phyloP scores from a whole-genome alignment of 2,329 filamentous ascomycete species.

The Ceratocystis alfenasii region DNA sequence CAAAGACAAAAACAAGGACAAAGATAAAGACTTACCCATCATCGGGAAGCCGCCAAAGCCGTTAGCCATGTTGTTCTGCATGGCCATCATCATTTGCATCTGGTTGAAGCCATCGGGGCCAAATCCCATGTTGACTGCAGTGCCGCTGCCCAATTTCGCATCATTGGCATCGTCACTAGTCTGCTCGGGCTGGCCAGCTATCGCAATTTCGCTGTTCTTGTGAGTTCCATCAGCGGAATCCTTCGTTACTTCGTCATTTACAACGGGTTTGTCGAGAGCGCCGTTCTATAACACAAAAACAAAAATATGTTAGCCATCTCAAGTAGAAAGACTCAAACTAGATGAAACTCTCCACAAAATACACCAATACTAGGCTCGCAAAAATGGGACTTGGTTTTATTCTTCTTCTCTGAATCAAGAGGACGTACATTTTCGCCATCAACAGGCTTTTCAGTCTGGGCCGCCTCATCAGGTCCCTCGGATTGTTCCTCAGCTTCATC shows the following conservation, averaged over 20 bases:
- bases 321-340: not conserved
- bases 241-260: not conserved
- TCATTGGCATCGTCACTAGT: constrained; percentile 26
- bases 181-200: constrained; percentile 22
- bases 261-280: not conserved
- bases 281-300: not conserved
- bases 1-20: not conserved
- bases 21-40: constrained; percentile 64
- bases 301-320: not conserved
- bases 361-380: not conserved
- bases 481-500: not conserved
- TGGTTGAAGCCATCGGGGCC: constrained; percentile 57
- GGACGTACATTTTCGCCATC: constrained; percentile 29
- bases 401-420: constrained; percentile 30
- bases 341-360: not conserved
- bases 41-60: constrained; percentile 54
- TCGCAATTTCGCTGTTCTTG: not conserved
- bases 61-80: constrained; percentile 55
- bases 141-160: constrained; percentile 27
- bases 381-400: not conserved
- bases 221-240: not conserved
- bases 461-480: not conserved
- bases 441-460: constrained; percentile 5
- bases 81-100: constrained; percentile 71
- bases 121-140: constrained; percentile 41